A percentile compares a stretch with the other conserved stretches of the same genome.
Conservation (phyloP, 1,139 yeast species). For the Wickerhamomyces sp. region DNA sequence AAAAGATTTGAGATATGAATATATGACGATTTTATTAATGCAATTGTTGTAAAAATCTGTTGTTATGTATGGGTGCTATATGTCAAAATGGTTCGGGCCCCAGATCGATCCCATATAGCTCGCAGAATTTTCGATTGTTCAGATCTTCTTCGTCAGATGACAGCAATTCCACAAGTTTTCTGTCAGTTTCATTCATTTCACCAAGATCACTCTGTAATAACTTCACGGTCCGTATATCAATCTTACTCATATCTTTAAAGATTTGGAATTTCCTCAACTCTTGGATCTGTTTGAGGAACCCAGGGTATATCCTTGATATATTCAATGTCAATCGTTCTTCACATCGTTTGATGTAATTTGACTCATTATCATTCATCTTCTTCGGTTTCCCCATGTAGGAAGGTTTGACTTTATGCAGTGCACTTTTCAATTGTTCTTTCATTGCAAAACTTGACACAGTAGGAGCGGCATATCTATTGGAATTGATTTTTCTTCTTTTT, state of each 20-base stretch:
- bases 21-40: no score
- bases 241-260: slow-evolving; percentile 9
- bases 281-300: slow-evolving; percentile 5
- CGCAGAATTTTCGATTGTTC: slow-evolving; percentile 1
- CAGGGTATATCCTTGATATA: not conserved
- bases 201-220: slow-evolving; percentile 9
- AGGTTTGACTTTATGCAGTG: not conserved
- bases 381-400: not conserved
- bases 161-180: not conserved
- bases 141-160: not conserved
- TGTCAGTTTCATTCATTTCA: slow-evolving; percentile 5
- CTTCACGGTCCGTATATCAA: slow-evolving; percentile 11
- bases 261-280: slow-evolving; percentile 11
- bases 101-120: slow-evolving; percentile 7
- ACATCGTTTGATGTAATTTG: not conserved
- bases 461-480: not conserved
- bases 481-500: not conserved
- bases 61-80: no score
- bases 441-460: not conserved
- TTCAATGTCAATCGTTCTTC: slow-evolving; percentile 6
- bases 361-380: not conserved
- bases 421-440: not conserved
- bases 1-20: no score
- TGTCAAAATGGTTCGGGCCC: not conserved
- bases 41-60: no score